These are phyloP conservation scores for Poa pratensis DNA, from an alignment of 176 grass and related monocot genomes.

Conservation along the genomic window DNA sequence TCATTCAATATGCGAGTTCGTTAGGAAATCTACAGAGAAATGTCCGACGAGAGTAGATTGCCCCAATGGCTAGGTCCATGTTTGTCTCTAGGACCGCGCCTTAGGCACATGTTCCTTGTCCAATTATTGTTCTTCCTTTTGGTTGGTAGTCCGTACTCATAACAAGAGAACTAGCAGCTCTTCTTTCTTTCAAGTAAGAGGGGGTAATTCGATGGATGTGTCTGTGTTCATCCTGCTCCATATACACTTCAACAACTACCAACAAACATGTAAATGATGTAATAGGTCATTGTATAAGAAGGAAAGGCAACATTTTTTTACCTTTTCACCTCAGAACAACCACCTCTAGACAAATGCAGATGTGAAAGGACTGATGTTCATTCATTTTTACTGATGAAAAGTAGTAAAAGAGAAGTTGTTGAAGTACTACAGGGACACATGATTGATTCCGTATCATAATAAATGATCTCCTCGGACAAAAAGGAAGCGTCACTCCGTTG, in stretches of 20 bases:
- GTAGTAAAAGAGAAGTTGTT: conserved; percentile 24
- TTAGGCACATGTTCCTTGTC: not conserved
- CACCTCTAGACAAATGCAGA: not conserved
- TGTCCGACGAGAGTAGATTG: not conserved
- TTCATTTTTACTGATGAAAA: not conserved
- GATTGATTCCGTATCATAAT: conserved; percentile 8
- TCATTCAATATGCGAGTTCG: not conserved
- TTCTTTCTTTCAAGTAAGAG: not conserved
- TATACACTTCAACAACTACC: not conserved
- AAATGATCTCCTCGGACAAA: not conserved
- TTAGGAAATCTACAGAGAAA: conserved; percentile 1
- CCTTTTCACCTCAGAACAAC: conserved; percentile 4
- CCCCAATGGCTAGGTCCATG: conserved; percentile 17
- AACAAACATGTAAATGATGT: too few species aligned
- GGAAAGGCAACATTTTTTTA: not conserved
- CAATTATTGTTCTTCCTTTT: conserved; percentile 18
- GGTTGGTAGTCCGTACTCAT: not conserved
- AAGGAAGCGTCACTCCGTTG: not conserved
- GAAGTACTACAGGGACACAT: not conserved
- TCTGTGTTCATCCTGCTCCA: not conserved
- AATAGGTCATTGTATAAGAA: too few species aligned
- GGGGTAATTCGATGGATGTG: conserved; percentile 1
- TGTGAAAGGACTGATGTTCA: not conserved
- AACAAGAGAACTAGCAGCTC: not conserved
- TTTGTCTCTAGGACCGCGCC: not conserved